Base-by-base conservation (phyloP, 768 basidiomycete genomes). In the Lentinula lateritia region DNA sequence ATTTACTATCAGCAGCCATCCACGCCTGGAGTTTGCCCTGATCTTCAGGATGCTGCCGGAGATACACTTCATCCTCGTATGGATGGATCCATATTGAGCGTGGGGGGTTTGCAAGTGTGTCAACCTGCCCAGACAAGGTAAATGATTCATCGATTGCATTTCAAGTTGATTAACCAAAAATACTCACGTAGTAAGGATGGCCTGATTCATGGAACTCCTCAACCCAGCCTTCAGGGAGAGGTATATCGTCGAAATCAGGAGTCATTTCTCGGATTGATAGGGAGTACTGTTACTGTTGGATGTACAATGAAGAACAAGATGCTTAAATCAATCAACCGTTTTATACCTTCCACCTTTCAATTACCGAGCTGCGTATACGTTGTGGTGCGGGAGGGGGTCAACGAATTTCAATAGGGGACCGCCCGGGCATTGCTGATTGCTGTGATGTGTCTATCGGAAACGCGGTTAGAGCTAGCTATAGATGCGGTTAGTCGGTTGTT, bases 21-120 rank as follows among this genome's bases (percentile, higher is more conserved):
- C 70, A 53, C 36, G 38, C 38, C 41, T 54, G 39, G 50, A 75
- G 65, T 62, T 80, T 78, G 58, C 78, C 74, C 54, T 68, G 69
- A 9, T 74, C 64, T 6, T 83, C 79, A 4, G 86, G 83, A 63
- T 87, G 81, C 50, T 82, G 79, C 4, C 23, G 65, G 23, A 88
- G 75, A 71, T 80, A 90, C 54, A 83, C 76, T 52, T 85, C 82
- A 67, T 90, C 88, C 61, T 90, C 86, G 62, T 83, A 83, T 1
- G 90, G 89, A 67, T 92, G 88, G 1, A 78, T 76, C 89, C 89
- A 92, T 66, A 84, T 89, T 0, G 83, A 78, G 0, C 89, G 81
- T 1, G 86, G 83, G 6, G 90, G 89, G 7, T 70, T 75, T 0
- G 83, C 82, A 59, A 72, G 75, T 0, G 87, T 89, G 61, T 90